These are phyloP conservation scores for Lentinula detonsa DNA, from an alignment of 768 basidiomycete genomes.

Conservation along the genomic window DNA sequence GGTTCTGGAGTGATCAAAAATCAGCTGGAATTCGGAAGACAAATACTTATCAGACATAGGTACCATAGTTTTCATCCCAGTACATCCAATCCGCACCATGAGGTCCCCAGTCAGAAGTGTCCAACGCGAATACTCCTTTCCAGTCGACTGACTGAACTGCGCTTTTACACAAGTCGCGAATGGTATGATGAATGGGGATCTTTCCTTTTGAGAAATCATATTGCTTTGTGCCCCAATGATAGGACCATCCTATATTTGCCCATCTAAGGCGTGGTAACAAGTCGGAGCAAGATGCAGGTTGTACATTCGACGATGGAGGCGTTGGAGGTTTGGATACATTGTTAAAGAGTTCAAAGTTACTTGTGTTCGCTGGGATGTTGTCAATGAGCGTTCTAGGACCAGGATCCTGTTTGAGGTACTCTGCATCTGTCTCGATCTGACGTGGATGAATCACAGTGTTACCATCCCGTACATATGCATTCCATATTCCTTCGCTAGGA, in stretches of 20 bases:
- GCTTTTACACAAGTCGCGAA: slow-evolving; percentile 54
- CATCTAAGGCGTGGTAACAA: slow-evolving; percentile 81
- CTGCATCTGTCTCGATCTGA: slow-evolving; percentile 21
- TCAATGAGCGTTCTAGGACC: slow-evolving; percentile 67
- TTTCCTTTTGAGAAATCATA: slow-evolving; percentile 81
- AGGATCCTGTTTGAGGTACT: slow-evolving; percentile 14
- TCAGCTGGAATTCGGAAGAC: background rate
- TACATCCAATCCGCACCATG: slow-evolving; percentile 56
- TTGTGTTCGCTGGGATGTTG: slow-evolving; percentile 61
- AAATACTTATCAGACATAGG: background rate
- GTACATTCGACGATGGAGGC: slow-evolving; percentile 57
- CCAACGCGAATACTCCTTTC: slow-evolving; percentile 49
- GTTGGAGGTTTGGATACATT: slow-evolving; percentile 54
- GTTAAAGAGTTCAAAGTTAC: slow-evolving; percentile 47
- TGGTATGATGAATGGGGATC: slow-evolving; percentile 50
- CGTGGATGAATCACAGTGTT: slow-evolving; percentile 39
- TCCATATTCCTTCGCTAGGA: slow-evolving; percentile 77
- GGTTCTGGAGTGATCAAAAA: slow-evolving; percentile 48
- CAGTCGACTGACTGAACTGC: slow-evolving; percentile 67
- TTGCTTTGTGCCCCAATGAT: slow-evolving; percentile 95
- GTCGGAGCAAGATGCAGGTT: slow-evolving; percentile 40
- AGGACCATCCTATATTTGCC: slow-evolving; percentile 95
- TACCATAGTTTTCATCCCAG: slow-evolving; percentile 82
- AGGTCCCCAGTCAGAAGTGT: slow-evolving; percentile 43
- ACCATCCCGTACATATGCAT: slow-evolving; percentile 37